Evolutionary conservation across 257 asterid genomes (phyloP), one percentile per base, ranked within the genome.

Genomic region (Solanum clarkiae): DNA sequence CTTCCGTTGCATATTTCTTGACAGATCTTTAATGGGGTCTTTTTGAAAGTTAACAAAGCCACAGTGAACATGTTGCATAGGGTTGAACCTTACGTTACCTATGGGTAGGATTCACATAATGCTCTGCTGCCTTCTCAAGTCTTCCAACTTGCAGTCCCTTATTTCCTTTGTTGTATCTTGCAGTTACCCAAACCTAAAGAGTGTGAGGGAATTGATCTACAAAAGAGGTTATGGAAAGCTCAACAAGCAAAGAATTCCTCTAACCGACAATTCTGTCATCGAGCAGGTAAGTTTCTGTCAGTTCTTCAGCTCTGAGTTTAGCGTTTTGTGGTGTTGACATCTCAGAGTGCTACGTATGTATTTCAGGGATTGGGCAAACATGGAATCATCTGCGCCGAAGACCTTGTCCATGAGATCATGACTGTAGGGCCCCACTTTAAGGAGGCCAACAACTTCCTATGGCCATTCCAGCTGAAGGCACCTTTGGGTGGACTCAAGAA

Each of bases 401-500:
- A 91, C 85, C 92, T 90, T 15, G 88, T 92, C 54, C 92, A 92
- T 12, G 94, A 90, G 90, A 90, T 92, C 85, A 12, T 90, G 89
- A 89, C 89, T 5, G 93, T 90, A 3, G 94, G 94, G 4, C 93
- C 94, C n/a, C 91, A 89, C 69, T 92, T 91, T 86, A 92, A 89
- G 89, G 90, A 89, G 77, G 92, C 94, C 11, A 92, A 92, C 89
- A 92, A 91, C 89, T 92, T 90, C 82, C 83, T 90, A 10, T 92
- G 93, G 93, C 93, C 94, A 9, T 92, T 92, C 91, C 94, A 92
- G 85, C 88, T 92, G 60, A 92, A 88, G 59, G 93, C 94, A 40
- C 93, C 93, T 24, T 85, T 91, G 87, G 93, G 94, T 85, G 94
- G 94, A 42, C 82, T 92, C 81, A 87, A 92, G 92, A 92, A 87